Evolutionary conservation across 176 grass and related monocot genomes (phyloP), one percentile per base, ranked within the genome.

Genomic region (Zoysia pacifica): DNA sequence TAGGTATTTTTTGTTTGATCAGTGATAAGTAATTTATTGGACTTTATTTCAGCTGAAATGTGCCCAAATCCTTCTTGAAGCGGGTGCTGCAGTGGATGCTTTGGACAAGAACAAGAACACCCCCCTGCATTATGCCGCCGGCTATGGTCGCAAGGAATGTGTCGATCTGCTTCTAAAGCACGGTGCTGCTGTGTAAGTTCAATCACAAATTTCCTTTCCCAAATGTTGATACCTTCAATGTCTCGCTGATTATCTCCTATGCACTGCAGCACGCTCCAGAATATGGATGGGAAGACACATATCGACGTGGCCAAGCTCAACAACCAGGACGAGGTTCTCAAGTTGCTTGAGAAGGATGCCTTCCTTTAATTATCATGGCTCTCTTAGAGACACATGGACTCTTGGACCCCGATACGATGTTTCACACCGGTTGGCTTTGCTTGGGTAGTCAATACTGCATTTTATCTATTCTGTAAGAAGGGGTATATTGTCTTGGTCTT

Each of bases 61-160:
- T 78, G 87, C 88, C 12, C 54, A 88, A 71, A 75, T 97, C 68
- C 89, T 97, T 46, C 89, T 97, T 51, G 91, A 90, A 64, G 87
- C 86, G 0, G 89, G 91, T 64, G 91, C 94, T 37, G 79, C 78
- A 38, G 94, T 91, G 69, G 85, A 97, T 69, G 91, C 85, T 53
- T 67, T 94, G 87, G 94, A 97, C 78, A 97, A 89, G 85, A 97
- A 97, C 59, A 93, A 97, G 79, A 97, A 94, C 75, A 97, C 94
- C 28, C 91, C 94, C 0, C 72, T 97, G 79, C 94, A 97, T 66
- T 97, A 97, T 49, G 94, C 94, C 3, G 88, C 94, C 48, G 94
- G 94, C 20, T 97, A 97, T 55, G 94, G 94, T 35, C 84, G 89
- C 7, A 90, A 91, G 80, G 91, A 91, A 41, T 97, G 94, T 10